phyloP scores from a whole-genome alignment of 2,329 filamentous ascomycete species.

The Alternaria ventricosa region DNA sequence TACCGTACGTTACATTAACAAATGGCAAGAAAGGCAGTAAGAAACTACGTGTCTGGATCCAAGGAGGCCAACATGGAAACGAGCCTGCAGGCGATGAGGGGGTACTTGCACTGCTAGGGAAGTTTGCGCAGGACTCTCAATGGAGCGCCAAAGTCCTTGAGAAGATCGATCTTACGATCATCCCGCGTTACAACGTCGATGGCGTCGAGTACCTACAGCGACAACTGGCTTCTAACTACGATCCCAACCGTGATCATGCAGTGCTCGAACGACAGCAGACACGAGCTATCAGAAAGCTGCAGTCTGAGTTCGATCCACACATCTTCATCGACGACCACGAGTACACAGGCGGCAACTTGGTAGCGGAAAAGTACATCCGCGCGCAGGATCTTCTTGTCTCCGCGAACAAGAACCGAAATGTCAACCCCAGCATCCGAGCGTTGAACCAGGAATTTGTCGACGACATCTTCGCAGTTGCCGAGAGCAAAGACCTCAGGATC shows the following conservation, averaged over 20 bases:
- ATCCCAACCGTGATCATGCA: slow-evolving; percentile 38
- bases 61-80: slow-evolving; percentile 39
- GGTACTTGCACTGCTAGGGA: slow-evolving; percentile 36
- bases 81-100: slow-evolving; percentile 40
- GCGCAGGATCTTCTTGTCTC: slow-evolving; percentile 35
- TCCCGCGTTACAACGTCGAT: slow-evolving; percentile 40
- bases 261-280: slow-evolving; percentile 36
- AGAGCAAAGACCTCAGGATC: slow-evolving; percentile 20
- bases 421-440: slow-evolving; percentile 32
- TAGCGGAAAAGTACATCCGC: slow-evolving; percentile 23
- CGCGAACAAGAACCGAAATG: slow-evolving; percentile 41
- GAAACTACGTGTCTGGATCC: slow-evolving; percentile 37
- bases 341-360: slow-evolving; percentile 23
- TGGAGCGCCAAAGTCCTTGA: slow-evolving; percentile 31
- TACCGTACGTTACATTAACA: background rate
- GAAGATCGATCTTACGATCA: slow-evolving; percentile 28
- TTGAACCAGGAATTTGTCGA: slow-evolving; percentile 34
- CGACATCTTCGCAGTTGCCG: slow-evolving; percentile 19
- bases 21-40: slow-evolving; percentile 11
- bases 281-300: slow-evolving; percentile 28
- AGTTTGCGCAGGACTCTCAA: slow-evolving; percentile 31
- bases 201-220: slow-evolving; percentile 34
- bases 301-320: slow-evolving; percentile 32
- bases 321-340: slow-evolving; percentile 38
- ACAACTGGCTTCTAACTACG: slow-evolving; percentile 27